phyloP scores from a whole-genome alignment of 1,284 basidiomycete genomes.

The Pulchroboletus neoregius region DNA sequence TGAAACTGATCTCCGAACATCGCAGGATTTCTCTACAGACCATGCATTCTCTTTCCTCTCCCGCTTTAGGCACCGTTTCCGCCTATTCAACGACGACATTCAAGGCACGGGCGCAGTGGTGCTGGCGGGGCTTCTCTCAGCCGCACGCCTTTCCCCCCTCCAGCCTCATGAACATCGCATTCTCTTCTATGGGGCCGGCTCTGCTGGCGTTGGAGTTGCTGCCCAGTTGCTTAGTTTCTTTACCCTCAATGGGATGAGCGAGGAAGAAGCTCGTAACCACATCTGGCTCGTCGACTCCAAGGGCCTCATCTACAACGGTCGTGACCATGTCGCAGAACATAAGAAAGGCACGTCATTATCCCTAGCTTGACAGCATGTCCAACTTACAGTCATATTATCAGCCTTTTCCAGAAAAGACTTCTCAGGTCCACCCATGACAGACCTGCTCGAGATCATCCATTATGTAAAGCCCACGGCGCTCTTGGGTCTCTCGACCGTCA shows the following conservation, averaged over 20 bases:
- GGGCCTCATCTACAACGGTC: slow-evolving; percentile 73
- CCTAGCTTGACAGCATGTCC: not conserved
- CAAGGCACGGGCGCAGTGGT: slow-evolving; percentile 91
- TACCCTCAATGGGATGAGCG: slow-evolving; percentile 69
- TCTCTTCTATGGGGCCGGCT: slow-evolving; percentile 89
- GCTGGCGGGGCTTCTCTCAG: slow-evolving; percentile 86
- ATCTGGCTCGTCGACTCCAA: slow-evolving; percentile 88
- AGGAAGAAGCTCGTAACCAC: slow-evolving; percentile 72
- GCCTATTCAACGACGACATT: slow-evolving; percentile 90
- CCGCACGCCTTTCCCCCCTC: slow-evolving; percentile 72
- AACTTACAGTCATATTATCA: slow-evolving; percentile 27
- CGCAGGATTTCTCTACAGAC: slow-evolving; percentile 79
- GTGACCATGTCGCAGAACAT: slow-evolving; percentile 69
- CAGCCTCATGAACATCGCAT: slow-evolving; percentile 78
- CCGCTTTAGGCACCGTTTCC: slow-evolving; percentile 69
- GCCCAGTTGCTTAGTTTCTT: slow-evolving; percentile 89
- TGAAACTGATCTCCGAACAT: slow-evolving; percentile 4
- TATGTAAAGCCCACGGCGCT: slow-evolving; percentile 90
- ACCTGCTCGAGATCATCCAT: slow-evolving; percentile 78
- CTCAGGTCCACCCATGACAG: slow-evolving; percentile 66
- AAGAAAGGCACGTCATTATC: slow-evolving; percentile 61
- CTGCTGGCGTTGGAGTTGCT: slow-evolving; percentile 86
- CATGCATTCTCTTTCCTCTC: slow-evolving; percentile 83
- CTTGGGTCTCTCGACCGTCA: slow-evolving; percentile 86
- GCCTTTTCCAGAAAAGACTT: slow-evolving; percentile 84